phyloP scores from a whole-genome alignment of 768 basidiomycete species.

The Phlebiopsis flavidoalba region DNA sequence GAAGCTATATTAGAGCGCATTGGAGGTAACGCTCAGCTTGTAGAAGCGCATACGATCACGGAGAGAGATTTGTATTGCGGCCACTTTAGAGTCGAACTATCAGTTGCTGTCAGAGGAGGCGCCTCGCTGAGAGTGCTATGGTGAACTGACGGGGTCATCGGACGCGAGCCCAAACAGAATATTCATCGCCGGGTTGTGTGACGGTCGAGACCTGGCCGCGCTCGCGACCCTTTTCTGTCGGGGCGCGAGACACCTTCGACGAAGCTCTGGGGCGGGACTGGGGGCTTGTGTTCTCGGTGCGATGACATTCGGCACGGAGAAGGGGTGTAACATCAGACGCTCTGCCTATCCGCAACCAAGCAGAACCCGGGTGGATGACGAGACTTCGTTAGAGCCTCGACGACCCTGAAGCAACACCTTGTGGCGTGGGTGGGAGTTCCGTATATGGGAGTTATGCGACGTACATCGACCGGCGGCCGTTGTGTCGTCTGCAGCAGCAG shows the following conservation, averaged over 20 bases:
- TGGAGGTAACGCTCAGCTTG: conserved; percentile 70
- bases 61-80: conserved; percentile 63
- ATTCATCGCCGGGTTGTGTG: conserved; percentile 41
- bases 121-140: background rate
- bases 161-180: conserved; percentile 38
- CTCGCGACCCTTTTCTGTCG: conserved; percentile 30
- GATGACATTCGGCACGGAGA: conserved; percentile 63
- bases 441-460: background rate
- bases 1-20: conserved; percentile 66
- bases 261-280: conserved; percentile 38
- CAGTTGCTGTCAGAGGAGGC: background rate
- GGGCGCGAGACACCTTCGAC: conserved; percentile 55
- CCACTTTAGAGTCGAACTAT: conserved; percentile 75
- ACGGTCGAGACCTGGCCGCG: conserved; percentile 20
- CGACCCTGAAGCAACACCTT: conserved; percentile 36
- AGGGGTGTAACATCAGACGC: conserved; percentile 76
- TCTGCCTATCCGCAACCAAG: conserved; percentile 65
- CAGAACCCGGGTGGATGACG: conserved; percentile 77
- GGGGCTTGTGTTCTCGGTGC: conserved; percentile 54
- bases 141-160: conserved; percentile 57
- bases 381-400: conserved; percentile 75
- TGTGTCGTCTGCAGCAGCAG: conserved; percentile 3
- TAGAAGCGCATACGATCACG: conserved; percentile 85
- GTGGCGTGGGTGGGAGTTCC: background rate
- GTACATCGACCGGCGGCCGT: conserved; percentile 3